A percentile compares a stretch with the other conserved stretches of the same genome.
Evolutionary conservation across 257 asterid genomes (phyloP).

Genomic region (Lantana camara): DNA sequence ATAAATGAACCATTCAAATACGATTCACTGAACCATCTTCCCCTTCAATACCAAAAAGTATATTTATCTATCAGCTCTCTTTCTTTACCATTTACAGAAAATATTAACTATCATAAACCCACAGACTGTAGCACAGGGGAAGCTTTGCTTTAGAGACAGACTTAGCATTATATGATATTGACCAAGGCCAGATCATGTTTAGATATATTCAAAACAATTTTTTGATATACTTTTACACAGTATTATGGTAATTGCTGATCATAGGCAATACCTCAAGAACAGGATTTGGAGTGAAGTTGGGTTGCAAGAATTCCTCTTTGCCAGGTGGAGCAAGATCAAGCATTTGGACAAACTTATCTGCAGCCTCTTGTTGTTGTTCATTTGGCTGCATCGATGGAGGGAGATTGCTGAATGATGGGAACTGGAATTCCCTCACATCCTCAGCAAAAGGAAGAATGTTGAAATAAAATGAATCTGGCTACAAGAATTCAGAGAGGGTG

Average conservation of each 20-base stretch:
- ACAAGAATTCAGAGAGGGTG: conserved; percentile 24
- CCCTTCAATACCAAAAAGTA: neutral
- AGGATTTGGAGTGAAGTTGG: conserved; percentile 90
- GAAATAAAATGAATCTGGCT: conserved; percentile 97
- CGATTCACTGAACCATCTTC: neutral
- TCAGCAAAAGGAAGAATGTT: conserved; percentile 97
- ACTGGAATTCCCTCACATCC: conserved; percentile 96
- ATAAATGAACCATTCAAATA: neutral
- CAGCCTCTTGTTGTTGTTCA: conserved; percentile 79
- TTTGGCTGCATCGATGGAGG: conserved; percentile 87
- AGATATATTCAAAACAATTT: conserved; percentile 1
- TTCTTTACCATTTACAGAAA: conserved; percentile 9
- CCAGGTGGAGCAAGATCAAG: conserved; percentile 85
- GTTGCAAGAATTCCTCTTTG: conserved; percentile 75
- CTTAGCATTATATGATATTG: neutral
- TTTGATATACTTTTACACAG: neutral
- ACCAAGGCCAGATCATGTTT: conserved; percentile 1
- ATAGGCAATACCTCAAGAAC: conserved; percentile 61
- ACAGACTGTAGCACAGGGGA: no score
- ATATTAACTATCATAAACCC: no score
- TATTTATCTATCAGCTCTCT: neutral
- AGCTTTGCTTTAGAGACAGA: no score
- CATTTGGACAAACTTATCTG: conserved; percentile 85
- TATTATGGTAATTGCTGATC: conserved; percentile 23
- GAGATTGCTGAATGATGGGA: conserved; percentile 85